Conservation (phyloP, 2,329 filamentous ascomycete genomes). For the Aspergillus amoenus region DNA sequence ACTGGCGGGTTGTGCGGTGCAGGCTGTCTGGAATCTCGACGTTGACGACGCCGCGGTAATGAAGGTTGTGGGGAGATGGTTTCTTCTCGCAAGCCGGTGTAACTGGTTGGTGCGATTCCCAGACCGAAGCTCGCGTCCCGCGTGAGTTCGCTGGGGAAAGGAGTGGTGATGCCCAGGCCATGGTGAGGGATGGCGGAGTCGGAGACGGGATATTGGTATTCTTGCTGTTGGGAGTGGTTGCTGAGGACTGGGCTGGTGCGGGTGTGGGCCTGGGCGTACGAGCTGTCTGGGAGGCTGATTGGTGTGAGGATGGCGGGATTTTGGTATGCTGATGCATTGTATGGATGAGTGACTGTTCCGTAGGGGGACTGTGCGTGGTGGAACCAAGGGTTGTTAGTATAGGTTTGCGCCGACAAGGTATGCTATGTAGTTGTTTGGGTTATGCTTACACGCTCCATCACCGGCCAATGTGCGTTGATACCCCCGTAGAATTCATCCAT, state of each 20-base stretch:
- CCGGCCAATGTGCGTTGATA: slow-evolving; percentile 28
- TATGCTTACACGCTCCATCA: slow-evolving; percentile 30
- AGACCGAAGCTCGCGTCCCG: slow-evolving; percentile 27
- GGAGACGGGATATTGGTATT: slow-evolving; percentile 35
- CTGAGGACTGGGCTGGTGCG: slow-evolving; percentile 37
- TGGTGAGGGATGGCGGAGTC: slow-evolving; percentile 29
- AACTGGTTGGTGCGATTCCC: slow-evolving; percentile 24
- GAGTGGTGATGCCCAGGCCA: slow-evolving; percentile 39
- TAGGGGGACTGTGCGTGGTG: slow-evolving; percentile 23
- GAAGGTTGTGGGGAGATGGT: slow-evolving; percentile 25
- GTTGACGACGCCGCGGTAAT: slow-evolving; percentile 26
- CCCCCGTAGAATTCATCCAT: slow-evolving; percentile 30
- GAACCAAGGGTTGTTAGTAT: neutral
- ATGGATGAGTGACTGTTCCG: slow-evolving; percentile 29
- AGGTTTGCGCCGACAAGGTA: slow-evolving; percentile 7
- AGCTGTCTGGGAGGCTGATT: slow-evolving; percentile 39
- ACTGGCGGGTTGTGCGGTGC: slow-evolving; percentile 31
- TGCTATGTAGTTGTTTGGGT: slow-evolving; percentile 1
- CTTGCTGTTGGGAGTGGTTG: slow-evolving; percentile 40
- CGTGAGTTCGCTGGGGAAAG: slow-evolving; percentile 33
- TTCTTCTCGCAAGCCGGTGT: slow-evolving; percentile 19
- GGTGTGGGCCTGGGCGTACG: slow-evolving; percentile 28
- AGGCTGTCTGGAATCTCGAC: slow-evolving; percentile 16
- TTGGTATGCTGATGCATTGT: slow-evolving; percentile 31
- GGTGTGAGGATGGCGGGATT: slow-evolving; percentile 35